These are phyloP conservation scores for Talinum fruticosum DNA, from an alignment of 148 eudicot species.

Conservation along the genomic window DNA sequence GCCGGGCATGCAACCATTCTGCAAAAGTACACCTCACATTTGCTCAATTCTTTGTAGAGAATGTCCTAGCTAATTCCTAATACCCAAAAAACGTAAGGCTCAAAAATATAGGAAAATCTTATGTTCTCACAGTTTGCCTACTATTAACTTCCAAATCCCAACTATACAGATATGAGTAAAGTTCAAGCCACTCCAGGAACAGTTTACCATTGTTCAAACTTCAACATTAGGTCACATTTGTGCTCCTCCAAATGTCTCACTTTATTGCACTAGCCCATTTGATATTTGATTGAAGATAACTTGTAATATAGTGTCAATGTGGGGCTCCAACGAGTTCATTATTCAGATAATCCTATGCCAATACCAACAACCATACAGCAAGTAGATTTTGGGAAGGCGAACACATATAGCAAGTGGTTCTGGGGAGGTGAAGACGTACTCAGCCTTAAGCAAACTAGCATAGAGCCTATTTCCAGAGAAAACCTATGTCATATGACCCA, in stretches of 20 bases:
- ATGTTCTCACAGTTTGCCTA: neutral
- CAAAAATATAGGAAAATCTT: constrained; percentile 2
- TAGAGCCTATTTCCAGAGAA: neutral
- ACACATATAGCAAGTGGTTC: too few species aligned
- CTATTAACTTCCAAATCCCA: neutral
- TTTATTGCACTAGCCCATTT: neutral
- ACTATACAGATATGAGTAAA: neutral
- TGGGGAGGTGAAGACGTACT: neutral
- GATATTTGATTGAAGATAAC: neutral
- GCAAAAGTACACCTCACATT: neutral
- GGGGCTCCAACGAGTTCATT: neutral
- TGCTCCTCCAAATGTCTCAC: too few species aligned
- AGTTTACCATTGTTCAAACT: neutral
- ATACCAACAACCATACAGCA: too few species aligned
- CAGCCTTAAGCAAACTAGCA: neutral
- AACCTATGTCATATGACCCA: neutral
- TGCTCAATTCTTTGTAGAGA: neutral
- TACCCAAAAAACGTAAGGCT: neutral
- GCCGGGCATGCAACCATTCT: constrained; percentile 87
- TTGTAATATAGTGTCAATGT: neutral
- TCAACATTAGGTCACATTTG: neutral
- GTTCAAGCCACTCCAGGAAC: neutral
- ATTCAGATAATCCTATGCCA: neutral
- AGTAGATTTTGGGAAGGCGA: too few species aligned
- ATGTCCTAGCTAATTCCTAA: neutral